A percentile compares a stretch with the other conserved stretches of the same genome.
These are phyloP conservation scores for Leccinum pellstonianum DNA, from an alignment of 768 basidiomycete species.

Conservation along the genomic window DNA sequence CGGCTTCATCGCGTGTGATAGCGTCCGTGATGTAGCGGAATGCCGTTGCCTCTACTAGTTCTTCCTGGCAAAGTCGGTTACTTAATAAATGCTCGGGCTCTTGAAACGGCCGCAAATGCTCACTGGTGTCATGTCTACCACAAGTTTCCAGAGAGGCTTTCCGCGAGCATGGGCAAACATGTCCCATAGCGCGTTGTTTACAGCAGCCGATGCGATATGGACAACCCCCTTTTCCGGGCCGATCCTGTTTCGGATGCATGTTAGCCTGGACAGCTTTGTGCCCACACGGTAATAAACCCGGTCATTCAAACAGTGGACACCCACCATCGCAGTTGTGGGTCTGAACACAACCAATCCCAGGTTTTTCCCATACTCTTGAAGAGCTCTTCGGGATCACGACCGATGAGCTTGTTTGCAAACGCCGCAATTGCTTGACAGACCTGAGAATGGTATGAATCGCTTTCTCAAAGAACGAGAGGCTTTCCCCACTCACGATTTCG, in stretches of 20 bases:
- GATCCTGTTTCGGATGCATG: constrained; percentile 50
- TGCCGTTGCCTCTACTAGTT: constrained; percentile 70
- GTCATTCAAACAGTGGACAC: background rate
- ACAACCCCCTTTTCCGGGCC: constrained; percentile 97
- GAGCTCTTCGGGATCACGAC: constrained; percentile 76
- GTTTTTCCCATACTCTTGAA: constrained; percentile 90
- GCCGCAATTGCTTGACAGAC: constrained; percentile 80
- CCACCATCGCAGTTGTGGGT: constrained; percentile 89
- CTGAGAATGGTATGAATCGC: constrained; percentile 34
- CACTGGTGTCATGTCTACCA: constrained; percentile 86
- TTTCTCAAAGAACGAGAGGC: background rate
- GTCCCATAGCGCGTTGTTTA: constrained; percentile 94
- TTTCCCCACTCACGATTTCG: constrained; percentile 65
- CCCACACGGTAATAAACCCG: background rate
- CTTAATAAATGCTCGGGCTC: background rate
- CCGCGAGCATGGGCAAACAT: constrained; percentile 76
- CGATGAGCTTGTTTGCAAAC: constrained; percentile 78
- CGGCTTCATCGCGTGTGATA: constrained; percentile 87
- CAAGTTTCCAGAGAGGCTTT: constrained; percentile 93
- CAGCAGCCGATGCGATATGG: constrained; percentile 83
- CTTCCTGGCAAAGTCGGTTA: constrained; percentile 51
- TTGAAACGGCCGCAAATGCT: constrained; percentile 6
- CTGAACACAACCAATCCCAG: constrained; percentile 84
- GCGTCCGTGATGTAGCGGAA: constrained; percentile 94
- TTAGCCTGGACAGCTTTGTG: background rate